phyloP scores from a whole-genome alignment of 2,329 filamentous ascomycete species.

The Epichloe hybrida region DNA sequence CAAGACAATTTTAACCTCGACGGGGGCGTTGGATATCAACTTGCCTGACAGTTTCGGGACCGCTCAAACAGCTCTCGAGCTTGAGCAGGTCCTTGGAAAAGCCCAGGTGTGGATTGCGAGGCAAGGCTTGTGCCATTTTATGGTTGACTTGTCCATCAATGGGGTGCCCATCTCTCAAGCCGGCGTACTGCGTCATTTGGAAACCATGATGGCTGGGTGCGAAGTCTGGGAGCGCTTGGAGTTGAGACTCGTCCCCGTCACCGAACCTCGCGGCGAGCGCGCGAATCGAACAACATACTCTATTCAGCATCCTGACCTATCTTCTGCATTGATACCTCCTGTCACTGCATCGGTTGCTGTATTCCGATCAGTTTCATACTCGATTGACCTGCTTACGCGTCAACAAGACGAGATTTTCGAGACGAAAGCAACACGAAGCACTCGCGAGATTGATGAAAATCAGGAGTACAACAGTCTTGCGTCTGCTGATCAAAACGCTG shows the following conservation, averaged over 20 bases:
- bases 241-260: constrained; percentile 14
- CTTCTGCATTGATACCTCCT: constrained; percentile 18
- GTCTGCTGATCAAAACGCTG: constrained; percentile 13
- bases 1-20: constrained; percentile 13
- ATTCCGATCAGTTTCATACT: constrained; percentile 15
- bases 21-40: constrained; percentile 15
- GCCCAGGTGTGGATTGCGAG: constrained; percentile 21
- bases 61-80: constrained; percentile 11
- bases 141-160: constrained; percentile 13
- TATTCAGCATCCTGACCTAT: constrained; percentile 23
- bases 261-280: constrained; percentile 1
- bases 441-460: neutral
- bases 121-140: constrained; percentile 16
- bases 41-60: constrained; percentile 8
- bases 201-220: constrained; percentile 11
- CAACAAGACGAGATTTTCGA: neutral
- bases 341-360: constrained; percentile 11
- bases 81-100: constrained; percentile 11
- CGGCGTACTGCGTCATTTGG: constrained; percentile 6
- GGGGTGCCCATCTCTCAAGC: constrained; percentile 8
- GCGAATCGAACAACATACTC: constrained; percentile 17
- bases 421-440: neutral
- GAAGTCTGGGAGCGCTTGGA: constrained; percentile 20
- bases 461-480: constrained; percentile 9
- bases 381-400: constrained; percentile 11